Base-by-base conservation (phyloP, 1,284 basidiomycete genomes). In the Trametes versicolor region DNA sequence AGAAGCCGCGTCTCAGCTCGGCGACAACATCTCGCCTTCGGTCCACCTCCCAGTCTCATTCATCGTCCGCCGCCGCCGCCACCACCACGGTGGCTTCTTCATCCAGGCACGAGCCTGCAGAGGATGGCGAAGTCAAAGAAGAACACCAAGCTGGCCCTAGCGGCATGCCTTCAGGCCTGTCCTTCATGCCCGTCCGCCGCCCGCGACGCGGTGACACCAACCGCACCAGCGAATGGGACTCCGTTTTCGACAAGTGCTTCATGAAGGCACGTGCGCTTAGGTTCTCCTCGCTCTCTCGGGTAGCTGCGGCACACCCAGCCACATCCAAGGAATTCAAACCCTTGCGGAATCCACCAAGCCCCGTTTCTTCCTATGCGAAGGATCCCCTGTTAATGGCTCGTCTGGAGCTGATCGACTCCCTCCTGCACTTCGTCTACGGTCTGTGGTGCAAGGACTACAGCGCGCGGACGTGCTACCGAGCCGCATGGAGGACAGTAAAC, bases 231-330 rank as follows among this genome's bases (percentile, higher is more conserved):
- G 78, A 79, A 48, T 69, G 68, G 68, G 65, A 66, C 17, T 51
- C 61, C 49, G 76, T 91, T 50, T 85, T 91, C 72, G 84, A 89
- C 72, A 86, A 82, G 72, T 92, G 90, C 74, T 85, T 90, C 71
- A 74, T 75, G 10, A 81, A 83, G 19, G 91, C 87, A 23, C 86
- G 90, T 62, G 79, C 82, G 70, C 87, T 93, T 76, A 92, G 92
- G 76, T 91, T 89, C 72, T 93, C 91, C 1, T 90, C 89, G 23
- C 88, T 91, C 72, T 84, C 87, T 39, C 89, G 91, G 47, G 87
- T 89, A 69, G 87, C 85, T 83, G 90, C 91, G 25, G 90, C 89
- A 41, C 91, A 86, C 72, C 83, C 89, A 21, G 79, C 87, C 4
- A 81, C 83, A 0, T 85, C 90, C 76, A 83, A 83, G 70, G 86